Conservation (phyloP, 148 eudicot genomes). For the Vaccinium macrocarpon region DNA sequence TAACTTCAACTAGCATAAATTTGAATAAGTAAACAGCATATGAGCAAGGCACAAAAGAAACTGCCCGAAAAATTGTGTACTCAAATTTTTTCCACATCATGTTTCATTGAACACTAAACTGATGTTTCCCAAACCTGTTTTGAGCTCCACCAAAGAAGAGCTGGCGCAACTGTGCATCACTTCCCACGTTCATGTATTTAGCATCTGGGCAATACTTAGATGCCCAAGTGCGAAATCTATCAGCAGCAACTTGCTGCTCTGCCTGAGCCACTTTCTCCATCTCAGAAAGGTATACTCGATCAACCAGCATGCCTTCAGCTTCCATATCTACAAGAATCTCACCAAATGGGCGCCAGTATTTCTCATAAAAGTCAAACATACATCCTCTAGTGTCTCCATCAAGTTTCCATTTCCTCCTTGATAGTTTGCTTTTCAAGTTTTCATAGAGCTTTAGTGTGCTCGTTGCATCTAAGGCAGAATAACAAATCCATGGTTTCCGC, state of each 20-base stretch:
- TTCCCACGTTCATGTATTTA: conserved; percentile 85
- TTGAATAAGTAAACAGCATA: background rate
- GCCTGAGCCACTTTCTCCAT: conserved; percentile 87
- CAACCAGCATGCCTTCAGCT: conserved; percentile 91
- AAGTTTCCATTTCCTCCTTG: conserved; percentile 53
- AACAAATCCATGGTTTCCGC: conserved; percentile 75
- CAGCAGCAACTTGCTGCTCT: conserved; percentile 76
- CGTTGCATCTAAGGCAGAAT: conserved; percentile 84
- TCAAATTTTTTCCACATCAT: background rate
- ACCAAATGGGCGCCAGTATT: conserved; percentile 93
- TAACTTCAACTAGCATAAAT: background rate
- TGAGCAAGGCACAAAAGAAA: conserved; percentile 5
- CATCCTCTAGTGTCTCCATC: conserved; percentile 49
- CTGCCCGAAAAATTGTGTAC: background rate
- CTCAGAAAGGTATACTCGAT: conserved; percentile 74
- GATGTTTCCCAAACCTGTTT: conserved; percentile 53
- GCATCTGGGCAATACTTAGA: conserved; percentile 88
- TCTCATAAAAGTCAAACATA: conserved; percentile 67
- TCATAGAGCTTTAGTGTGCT: conserved; percentile 91
- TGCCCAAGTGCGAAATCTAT: conserved; percentile 90
- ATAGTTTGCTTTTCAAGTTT: conserved; percentile 63
- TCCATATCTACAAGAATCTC: conserved; percentile 86
- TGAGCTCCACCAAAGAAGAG: conserved; percentile 82
- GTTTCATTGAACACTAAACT: background rate
- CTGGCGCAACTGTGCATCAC: conserved; percentile 87